Conservation (phyloP, 306 rosid genomes). For the Cucumis melo region DNA sequence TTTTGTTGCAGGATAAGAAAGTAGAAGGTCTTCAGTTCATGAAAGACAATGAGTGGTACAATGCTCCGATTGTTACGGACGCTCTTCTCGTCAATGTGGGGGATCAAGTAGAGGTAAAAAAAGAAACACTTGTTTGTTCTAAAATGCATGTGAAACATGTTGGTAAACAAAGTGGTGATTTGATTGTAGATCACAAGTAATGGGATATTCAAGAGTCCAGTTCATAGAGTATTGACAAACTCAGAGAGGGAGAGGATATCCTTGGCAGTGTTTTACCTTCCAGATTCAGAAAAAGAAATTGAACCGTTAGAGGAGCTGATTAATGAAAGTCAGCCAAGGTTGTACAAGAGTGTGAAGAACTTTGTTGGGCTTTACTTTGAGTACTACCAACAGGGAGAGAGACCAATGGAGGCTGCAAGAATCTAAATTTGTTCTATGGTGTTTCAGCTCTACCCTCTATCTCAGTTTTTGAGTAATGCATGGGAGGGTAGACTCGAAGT, state of each 20-base stretch:
- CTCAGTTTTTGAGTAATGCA: too few relatives aligned
- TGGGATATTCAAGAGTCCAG: conserved; percentile 52
- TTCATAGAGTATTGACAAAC: conserved; percentile 46
- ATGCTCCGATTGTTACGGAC: conserved; percentile 43
- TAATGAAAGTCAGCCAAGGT: conserved; percentile 32
- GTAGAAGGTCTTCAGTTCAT: conserved; percentile 73
- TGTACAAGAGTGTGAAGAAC: conserved; percentile 29
- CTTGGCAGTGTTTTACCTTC: conserved; percentile 37
- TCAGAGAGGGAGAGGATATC: conserved; percentile 44
- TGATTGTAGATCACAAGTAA: conserved; percentile 26
- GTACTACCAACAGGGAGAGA: conserved; percentile 49
- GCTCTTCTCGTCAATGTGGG: conserved; percentile 68
- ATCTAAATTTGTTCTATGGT: conserved; percentile 6
- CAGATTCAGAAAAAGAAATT: conserved; percentile 36
- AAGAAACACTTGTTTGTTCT: too few relatives aligned
- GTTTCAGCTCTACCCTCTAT: too few relatives aligned
- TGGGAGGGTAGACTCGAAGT: too few relatives aligned
- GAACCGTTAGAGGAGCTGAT: conserved; percentile 33
- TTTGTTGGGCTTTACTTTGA: conserved; percentile 25
- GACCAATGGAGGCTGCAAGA: conserved; percentile 46
- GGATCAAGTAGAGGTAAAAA: conserved; percentile 62
- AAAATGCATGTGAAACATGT: not conserved
- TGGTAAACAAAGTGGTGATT: not conserved
- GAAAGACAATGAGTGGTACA: conserved; percentile 55
- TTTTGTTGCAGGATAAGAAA: conserved; percentile 49